Evolutionary conservation across 805 yeast species (phyloP), one percentile per base, ranked within the genome.

Genomic region (Wilhelminamyces savonicus): DNA sequence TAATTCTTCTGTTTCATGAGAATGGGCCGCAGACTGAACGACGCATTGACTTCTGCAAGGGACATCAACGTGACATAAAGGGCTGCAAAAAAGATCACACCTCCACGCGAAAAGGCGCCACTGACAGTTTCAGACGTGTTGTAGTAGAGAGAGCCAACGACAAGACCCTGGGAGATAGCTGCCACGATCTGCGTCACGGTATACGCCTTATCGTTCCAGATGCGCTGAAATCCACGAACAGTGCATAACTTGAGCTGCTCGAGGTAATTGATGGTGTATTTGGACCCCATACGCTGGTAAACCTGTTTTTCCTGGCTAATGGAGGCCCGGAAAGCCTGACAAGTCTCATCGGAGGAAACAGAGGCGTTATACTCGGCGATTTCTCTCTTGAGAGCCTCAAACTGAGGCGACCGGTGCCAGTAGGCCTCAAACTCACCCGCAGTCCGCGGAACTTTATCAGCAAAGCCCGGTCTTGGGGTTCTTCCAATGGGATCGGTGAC

Each of bases 401-500:
- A 53, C 23, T 50, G 49, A 3, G 59, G 53, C 4, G 84, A 76
- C 2, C 58, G 46, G 24, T 50, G 45, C 90, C 88, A 82, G 41
- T 65, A 62, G 6, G 49, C 51, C 35, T 67, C 73, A 65, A 82
- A 80, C 43, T 81, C 84, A 16, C 59, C 64, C 1, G 86, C 72
- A 7, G 78, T 72, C 14, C 56, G 55, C 5, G 92, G 92, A 14
- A 79, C 78, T 32, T 48, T 50, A 23, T 57, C 42, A 35, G 70
- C 78, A 42, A 37, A 61, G 2, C 82, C 84, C 16, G 56, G 46
- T 30, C 55, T 54, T 3, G 71, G 48, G 34, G 43, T 54, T 48
- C 87, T 66, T 29, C 79, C 86, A 5, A 59, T 56, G 7, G 85
- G 83, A 49, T 77, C 81, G 7, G 87, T 77, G 9, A 79, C 65